phyloP scores from a whole-genome alignment of 768 basidiomycete species.

The Fomitopsis serialis region DNA sequence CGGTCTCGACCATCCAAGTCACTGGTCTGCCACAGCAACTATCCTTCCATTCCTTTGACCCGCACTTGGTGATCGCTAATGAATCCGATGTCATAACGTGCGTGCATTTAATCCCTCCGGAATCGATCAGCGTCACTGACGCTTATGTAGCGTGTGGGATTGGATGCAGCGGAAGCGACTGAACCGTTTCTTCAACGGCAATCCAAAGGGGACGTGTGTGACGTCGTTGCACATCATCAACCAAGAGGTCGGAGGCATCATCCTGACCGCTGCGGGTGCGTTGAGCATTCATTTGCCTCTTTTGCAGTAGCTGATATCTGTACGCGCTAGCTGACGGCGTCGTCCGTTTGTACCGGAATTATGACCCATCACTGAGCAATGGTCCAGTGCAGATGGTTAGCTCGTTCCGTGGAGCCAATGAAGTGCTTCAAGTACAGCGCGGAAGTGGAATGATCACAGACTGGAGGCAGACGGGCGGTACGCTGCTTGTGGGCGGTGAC shows the following conservation, averaged over 20 bases:
- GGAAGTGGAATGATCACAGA: conserved; percentile 84
- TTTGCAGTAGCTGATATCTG: neutral
- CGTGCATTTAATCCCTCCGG: conserved; percentile 12
- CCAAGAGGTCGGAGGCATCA: conserved; percentile 88
- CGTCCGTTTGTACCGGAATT: conserved; percentile 88
- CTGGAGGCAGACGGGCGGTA: conserved; percentile 89
- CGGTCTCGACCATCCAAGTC: conserved; percentile 60
- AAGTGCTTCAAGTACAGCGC: conserved; percentile 66
- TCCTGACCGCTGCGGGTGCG: conserved; percentile 82
- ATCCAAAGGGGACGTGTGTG: conserved; percentile 74
- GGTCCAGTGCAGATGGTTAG: conserved; percentile 88
- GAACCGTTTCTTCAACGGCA: conserved; percentile 86
- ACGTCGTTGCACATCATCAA: conserved; percentile 92
- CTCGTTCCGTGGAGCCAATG: conserved; percentile 84
- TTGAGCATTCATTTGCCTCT: neutral
- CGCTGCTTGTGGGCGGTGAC: conserved; percentile 87
- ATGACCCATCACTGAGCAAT: conserved; percentile 67
- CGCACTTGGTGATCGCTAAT: conserved; percentile 81
- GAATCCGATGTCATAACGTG: conserved; percentile 85
- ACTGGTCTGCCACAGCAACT: conserved; percentile 63
- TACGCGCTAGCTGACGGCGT: conserved; percentile 73
- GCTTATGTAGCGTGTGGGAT: conserved; percentile 75
- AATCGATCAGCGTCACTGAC: neutral
- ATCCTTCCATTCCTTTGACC: conserved; percentile 89
- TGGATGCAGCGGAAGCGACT: conserved; percentile 81